Base-by-base conservation (phyloP, 176 grass and related monocot species). In the Oryza coarctata region DNA sequence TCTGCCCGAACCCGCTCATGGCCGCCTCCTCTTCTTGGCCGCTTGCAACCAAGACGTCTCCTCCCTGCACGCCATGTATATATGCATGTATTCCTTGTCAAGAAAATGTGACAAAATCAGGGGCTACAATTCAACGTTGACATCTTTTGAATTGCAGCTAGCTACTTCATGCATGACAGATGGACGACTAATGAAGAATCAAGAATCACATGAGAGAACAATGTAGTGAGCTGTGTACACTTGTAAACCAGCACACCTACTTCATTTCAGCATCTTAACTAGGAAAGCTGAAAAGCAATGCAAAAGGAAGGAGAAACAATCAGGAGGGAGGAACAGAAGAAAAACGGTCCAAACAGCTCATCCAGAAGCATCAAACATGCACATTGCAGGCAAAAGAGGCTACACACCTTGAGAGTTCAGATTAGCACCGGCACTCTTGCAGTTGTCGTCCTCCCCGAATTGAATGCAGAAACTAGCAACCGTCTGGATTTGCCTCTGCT, bases 1-100 rank as follows among this genome's bases (percentile, higher is more conserved):
- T 90, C 55, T 33, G 32, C 32, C 32, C 32, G 4, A 33, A 33
- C 32, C 74, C 85, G 78, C 85, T 86, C 97, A 99, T 98, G 61
- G 50, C 63, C 41, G 49, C 10, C 3, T 52, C 3, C 33, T 8
- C 71, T 72, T 25, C 55, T 55, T 34, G 40, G 70, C 27, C 33
- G 33, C 80, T 15, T 27, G 27, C 62, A 49, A 39, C 6, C 70
- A 35, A 2, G 23, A 30, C 11, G 75, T 26, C 14, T 28, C 71
- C 22, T 28, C 67, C 30, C 73, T 78, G 80, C 61, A 85, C 15
- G 18, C 15, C 17, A 62, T 78, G 44, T 34, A 41, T 58, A 23
- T 58, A 58, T 58, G 52, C 52, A 58, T 58, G 52, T 23, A 18
- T 72, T 44, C 72, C 31, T 60, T 50, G 69, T 29, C 33, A 83